Evolutionary conservation across 2,329 filamentous ascomycete species (phyloP), one percentile per base, ranked within the genome.

Genomic region (Juglanconis juglandina): DNA sequence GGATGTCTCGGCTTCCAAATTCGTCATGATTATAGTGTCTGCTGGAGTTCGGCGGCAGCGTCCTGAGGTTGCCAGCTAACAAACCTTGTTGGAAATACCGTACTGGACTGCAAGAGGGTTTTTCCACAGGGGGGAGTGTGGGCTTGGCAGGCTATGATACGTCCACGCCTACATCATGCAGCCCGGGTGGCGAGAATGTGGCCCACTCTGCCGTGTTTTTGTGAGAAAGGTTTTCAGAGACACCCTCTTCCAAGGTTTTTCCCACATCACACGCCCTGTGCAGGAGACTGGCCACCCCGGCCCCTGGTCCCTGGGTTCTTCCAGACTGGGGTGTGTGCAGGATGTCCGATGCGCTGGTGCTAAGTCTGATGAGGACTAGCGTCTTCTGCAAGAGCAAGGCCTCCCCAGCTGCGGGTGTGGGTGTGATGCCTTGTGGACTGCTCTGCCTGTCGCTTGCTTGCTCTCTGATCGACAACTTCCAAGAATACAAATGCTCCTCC

Each of bases 401-500:
- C 53, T 58, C 61, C 61, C 61, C 61, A 46, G 58, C 37, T 52
- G 7, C 5, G 5, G 7, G 17, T 24, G 58, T 34, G 42, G 5
- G 46, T 44, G 47, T 17, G 50, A 32, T 57, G 53, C 58, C 61
- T 58, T 60, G 61, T 53, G 58, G 58, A 48, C 52, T 49, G 48
- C 47, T 54, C 47, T 53, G 53, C 30, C 57, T 55, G 46, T 53
- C 37, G 50, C 58, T 37, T 24, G 49, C 54, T 49, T n/a, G 41
- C 34, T 56, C 46, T 51, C 37, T 44, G 46, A 24, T 46, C 41
- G 42, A 37, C 53, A 48, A 10, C 34, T 30, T 17, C 37, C 41
- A 34, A 59, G 46, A 56, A 42, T 63, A 63, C 58, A 63, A 63
- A 63, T 60, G 61, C 54, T 58, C 58, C 61, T 58, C 44, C 53